A percentile compares a stretch with the other conserved stretches of the same genome.
Conservation (phyloP, 495 filamentous ascomycete genomes). For the Tuber melanosporum region DNA sequence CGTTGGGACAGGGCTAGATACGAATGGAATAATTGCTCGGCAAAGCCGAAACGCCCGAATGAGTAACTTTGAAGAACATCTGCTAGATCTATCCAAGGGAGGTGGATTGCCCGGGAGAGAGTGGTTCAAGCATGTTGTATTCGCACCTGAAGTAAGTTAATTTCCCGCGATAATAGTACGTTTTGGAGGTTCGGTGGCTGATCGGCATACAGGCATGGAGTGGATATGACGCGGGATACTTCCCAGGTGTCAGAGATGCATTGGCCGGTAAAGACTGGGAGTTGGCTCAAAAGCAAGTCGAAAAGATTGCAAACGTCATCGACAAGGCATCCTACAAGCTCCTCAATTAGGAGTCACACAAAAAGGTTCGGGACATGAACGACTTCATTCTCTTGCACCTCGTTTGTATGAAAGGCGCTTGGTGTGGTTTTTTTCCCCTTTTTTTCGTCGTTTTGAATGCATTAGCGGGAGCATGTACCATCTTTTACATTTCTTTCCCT, state of each 20-base stretch:
- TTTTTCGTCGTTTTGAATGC: constrained; percentile 7
- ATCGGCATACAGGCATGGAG: constrained; percentile 54
- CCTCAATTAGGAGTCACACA: constrained; percentile 24
- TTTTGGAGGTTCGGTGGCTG: constrained; percentile 26
- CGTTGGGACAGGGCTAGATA: constrained; percentile 70
- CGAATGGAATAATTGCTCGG: constrained; percentile 23
- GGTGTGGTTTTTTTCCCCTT: background rate
- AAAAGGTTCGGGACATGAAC: background rate
- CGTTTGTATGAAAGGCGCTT: constrained; percentile 10
- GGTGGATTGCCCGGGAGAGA: constrained; percentile 76
- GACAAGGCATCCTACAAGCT: constrained; percentile 55
- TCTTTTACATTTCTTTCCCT: constrained; percentile 34
- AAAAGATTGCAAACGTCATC: constrained; percentile 65
- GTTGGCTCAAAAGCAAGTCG: constrained; percentile 60
- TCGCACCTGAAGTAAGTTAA: constrained; percentile 62
- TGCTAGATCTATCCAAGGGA: constrained; percentile 62
- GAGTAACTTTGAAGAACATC: constrained; percentile 71
- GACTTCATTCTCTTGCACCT: background rate
- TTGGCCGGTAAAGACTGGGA: constrained; percentile 66
- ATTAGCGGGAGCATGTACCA: constrained; percentile 38
- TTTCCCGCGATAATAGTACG: background rate
- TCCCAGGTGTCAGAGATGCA: constrained; percentile 79
- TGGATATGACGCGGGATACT: constrained; percentile 66
- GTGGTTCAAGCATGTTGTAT: constrained; percentile 91
- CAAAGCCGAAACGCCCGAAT: constrained; percentile 56